Conservation (phyloP, 179 eudicot species). For the Pouteria campechiana region DNA sequence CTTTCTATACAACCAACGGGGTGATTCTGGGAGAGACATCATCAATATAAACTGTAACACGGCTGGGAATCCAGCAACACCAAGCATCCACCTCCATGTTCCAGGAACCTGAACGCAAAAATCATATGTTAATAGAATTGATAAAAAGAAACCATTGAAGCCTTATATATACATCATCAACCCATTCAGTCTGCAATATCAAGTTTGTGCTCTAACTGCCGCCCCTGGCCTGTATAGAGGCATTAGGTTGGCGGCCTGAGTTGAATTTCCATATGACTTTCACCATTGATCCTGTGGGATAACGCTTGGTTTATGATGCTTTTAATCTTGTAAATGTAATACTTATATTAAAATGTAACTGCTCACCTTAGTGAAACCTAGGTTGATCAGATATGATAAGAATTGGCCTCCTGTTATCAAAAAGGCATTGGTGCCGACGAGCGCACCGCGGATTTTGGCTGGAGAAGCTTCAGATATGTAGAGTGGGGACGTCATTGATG, state of each 20-base stretch:
- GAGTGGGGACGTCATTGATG: slow-evolving; percentile 54
- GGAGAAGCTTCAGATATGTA: slow-evolving; percentile 70
- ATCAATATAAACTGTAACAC: slow-evolving; percentile 43
- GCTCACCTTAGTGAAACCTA: slow-evolving; percentile 51
- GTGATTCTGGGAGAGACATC: slow-evolving; percentile 65
- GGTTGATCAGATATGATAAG: slow-evolving; percentile 47
- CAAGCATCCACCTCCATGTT: slow-evolving; percentile 83
- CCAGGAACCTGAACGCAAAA: slow-evolving; percentile 34
- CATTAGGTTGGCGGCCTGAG: background rate
- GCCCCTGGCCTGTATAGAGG: too few species aligned
- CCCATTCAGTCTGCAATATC: too few species aligned
- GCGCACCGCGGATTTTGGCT: slow-evolving; percentile 45
- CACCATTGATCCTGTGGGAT: background rate
- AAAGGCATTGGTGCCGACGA: slow-evolving; percentile 49
- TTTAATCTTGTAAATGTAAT: too few species aligned
- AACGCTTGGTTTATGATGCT: too few species aligned
- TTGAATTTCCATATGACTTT: background rate
- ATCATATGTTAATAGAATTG: too few species aligned
- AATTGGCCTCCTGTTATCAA: slow-evolving; percentile 74
- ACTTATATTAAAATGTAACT: background rate
- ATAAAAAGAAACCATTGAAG: too few species aligned
- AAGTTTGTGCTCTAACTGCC: too few species aligned
- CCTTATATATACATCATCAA: too few species aligned
- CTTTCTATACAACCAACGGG: slow-evolving; percentile 77
- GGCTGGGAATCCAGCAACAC: slow-evolving; percentile 72